Evolutionary conservation across 106 monocot species (phyloP).

Genomic region (Dioscorea alata): DNA sequence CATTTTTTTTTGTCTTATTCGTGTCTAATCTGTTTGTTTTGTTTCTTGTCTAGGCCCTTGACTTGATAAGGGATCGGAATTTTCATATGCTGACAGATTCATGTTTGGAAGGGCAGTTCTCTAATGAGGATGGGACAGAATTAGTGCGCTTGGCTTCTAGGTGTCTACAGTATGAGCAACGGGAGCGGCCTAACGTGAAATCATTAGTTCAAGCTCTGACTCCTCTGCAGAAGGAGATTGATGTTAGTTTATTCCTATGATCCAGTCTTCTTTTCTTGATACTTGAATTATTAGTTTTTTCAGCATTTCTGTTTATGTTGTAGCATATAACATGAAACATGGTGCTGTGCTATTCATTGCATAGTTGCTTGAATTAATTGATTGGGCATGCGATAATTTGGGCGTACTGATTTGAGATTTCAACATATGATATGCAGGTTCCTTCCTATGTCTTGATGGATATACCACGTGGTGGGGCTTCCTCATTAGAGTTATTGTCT

Average conservation of each 20-base stretch:
- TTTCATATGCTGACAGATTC: conserved; percentile 88
- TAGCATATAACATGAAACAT: too few species aligned
- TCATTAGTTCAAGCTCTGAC: conserved; percentile 65
- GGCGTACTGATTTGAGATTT: background rate
- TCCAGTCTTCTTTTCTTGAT: too few species aligned
- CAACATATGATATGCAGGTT: conserved; percentile 31
- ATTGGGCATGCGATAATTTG: background rate
- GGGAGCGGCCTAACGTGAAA: conserved; percentile 79
- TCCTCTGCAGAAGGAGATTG: conserved; percentile 68
- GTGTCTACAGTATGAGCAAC: conserved; percentile 80
- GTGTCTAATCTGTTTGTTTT: background rate
- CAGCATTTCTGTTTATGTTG: too few species aligned
- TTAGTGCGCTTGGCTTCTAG: conserved; percentile 82
- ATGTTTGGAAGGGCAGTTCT: conserved; percentile 86
- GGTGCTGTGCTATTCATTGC: too few species aligned
- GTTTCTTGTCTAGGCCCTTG: conserved; percentile 63
- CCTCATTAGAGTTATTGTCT: conserved; percentile 50
- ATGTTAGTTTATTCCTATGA: conserved; percentile 25
- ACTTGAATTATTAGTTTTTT: too few species aligned
- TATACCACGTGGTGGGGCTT: conserved; percentile 57
- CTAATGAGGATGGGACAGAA: conserved; percentile 87
- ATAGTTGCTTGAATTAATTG: too few species aligned
- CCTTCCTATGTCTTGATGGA: conserved; percentile 91
- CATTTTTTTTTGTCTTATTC: background rate
- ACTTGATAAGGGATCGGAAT: conserved; percentile 76